These are phyloP conservation scores for Lactifluus pinguis DNA, from an alignment of 768 basidiomycete genomes.

Conservation along the genomic window DNA sequence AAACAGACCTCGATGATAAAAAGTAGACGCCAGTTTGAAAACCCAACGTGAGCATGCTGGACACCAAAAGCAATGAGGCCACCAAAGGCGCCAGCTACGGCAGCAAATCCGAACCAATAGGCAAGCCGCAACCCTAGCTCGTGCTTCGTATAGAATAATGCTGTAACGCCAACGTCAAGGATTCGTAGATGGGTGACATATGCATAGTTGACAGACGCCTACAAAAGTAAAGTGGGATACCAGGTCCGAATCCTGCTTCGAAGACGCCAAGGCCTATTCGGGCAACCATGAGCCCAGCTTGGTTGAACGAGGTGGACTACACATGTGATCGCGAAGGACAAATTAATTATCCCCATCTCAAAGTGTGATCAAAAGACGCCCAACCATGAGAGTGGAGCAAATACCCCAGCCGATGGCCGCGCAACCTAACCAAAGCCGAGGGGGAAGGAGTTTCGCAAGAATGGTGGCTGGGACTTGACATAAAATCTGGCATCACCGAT, in stretches of 20 bases:
- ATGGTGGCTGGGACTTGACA: slow-evolving; percentile 61
- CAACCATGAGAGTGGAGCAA: slow-evolving; percentile 64
- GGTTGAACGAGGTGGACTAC: slow-evolving; percentile 56
- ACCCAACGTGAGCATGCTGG: slow-evolving; percentile 44
- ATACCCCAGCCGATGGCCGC: slow-evolving; percentile 67
- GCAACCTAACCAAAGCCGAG: slow-evolving; percentile 56
- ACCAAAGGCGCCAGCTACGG: slow-evolving; percentile 77
- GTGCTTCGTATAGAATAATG: slow-evolving; percentile 66
- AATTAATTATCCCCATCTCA: background rate
- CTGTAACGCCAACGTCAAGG: slow-evolving; percentile 28
- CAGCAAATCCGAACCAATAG: slow-evolving; percentile 79
- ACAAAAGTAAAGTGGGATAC: slow-evolving; percentile 74
- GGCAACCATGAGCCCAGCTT: slow-evolving; percentile 46
- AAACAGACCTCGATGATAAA: slow-evolving; percentile 63
- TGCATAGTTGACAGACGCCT: slow-evolving; percentile 24
- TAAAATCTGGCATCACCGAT: slow-evolving; percentile 40
- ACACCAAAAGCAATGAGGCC: slow-evolving; percentile 79
- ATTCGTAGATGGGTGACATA: background rate
- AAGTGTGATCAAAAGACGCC: background rate
- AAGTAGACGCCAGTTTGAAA: slow-evolving; percentile 51
- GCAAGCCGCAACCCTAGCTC: slow-evolving; percentile 72
- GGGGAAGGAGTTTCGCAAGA: slow-evolving; percentile 57
- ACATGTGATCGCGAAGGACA: background rate
- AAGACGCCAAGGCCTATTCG: slow-evolving; percentile 65
- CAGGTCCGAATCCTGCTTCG: slow-evolving; percentile 71